Conservation (phyloP, 2,329 filamentous ascomycete species). For the Aspergillus spinulosporus region DNA sequence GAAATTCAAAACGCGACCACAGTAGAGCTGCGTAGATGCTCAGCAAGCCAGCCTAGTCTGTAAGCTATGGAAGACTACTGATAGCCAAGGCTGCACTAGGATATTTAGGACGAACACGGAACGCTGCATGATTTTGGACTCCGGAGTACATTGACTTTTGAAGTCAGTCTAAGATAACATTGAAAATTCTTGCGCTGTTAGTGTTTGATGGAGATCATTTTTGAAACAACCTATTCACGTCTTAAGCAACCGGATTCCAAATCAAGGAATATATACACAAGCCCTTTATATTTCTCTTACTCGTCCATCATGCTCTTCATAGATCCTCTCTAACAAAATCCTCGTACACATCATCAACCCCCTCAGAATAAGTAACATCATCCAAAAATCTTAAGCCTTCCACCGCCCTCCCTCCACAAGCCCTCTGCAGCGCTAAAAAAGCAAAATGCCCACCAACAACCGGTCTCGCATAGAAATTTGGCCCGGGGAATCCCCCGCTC, state of each 20-base stretch:
- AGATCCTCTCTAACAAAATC: constrained; percentile 1
- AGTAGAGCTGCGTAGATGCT: not conserved
- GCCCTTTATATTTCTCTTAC: not conserved
- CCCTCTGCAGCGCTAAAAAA: constrained; percentile 76
- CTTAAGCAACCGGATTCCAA: not conserved
- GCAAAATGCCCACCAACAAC: constrained; percentile 86
- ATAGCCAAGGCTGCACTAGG: not conserved
- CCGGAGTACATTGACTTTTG: not conserved
- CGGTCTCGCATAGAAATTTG: constrained; percentile 76
- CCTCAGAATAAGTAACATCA: constrained; percentile 28
- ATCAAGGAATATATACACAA: not conserved
- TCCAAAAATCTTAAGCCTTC: constrained; percentile 56
- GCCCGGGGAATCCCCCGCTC: constrained; percentile 70
- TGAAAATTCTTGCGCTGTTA: not conserved
- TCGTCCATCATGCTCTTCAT: not conserved
- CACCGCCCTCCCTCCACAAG: constrained; percentile 69
- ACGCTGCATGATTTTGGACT: constrained; percentile 2
- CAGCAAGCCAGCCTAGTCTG: not conserved
- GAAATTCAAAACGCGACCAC: constrained; percentile 20
- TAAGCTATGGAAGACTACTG: too few species aligned
- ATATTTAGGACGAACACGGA: not conserved
- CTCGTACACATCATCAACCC: not conserved
- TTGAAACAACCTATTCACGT: not conserved
- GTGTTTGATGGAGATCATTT: not conserved
- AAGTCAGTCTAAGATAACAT: not conserved